These are phyloP conservation scores for Chlorencoelia australis DNA, from an alignment of 2,329 filamentous ascomycete genomes.

Conservation along the genomic window DNA sequence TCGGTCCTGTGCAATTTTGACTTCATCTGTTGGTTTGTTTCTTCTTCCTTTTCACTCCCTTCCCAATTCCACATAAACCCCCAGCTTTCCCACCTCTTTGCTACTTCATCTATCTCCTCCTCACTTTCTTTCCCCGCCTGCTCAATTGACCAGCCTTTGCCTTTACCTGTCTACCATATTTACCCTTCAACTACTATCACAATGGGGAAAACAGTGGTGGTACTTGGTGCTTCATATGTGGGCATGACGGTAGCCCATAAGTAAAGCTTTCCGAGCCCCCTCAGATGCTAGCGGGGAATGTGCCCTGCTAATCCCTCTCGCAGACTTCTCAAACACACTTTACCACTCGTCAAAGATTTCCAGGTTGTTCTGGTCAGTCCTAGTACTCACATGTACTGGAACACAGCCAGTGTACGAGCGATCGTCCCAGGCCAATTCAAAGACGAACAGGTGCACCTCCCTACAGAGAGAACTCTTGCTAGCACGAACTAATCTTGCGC, in stretches of 20 bases:
- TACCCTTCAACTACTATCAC: not conserved
- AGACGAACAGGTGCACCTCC: conserved; percentile 29
- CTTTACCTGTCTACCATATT: too few relatives aligned
- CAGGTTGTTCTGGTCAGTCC: conserved; percentile 45
- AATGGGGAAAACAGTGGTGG: conserved; percentile 32
- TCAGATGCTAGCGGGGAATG: not conserved
- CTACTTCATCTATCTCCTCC: too few relatives aligned
- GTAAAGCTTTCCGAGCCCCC: too few relatives aligned
- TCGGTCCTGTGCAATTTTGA: too few relatives aligned
- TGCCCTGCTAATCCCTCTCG: not conserved
- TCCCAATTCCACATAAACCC: too few relatives aligned
- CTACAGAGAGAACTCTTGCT: not conserved
- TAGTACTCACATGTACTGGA: conserved; percentile 41
- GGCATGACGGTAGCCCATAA: conserved; percentile 43
- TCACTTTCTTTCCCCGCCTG: too few relatives aligned
- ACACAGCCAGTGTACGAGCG: conserved; percentile 35
- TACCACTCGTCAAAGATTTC: conserved; percentile 30
- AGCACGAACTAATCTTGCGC: conserved; percentile 1
- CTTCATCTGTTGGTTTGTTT: too few relatives aligned
- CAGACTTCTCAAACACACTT: conserved; percentile 36
- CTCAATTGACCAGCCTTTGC: too few relatives aligned
- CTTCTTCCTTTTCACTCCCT: too few relatives aligned
- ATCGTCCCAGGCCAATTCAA: conserved; percentile 34
- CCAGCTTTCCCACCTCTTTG: too few relatives aligned
- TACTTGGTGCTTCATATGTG: conserved; percentile 45